Percentiles rank a stretch among this genome's conserved stretches.
Evolutionary conservation across 2,329 filamentous ascomycete genomes (phyloP).

Genomic region (Pseudogymnoascus sp.): DNA sequence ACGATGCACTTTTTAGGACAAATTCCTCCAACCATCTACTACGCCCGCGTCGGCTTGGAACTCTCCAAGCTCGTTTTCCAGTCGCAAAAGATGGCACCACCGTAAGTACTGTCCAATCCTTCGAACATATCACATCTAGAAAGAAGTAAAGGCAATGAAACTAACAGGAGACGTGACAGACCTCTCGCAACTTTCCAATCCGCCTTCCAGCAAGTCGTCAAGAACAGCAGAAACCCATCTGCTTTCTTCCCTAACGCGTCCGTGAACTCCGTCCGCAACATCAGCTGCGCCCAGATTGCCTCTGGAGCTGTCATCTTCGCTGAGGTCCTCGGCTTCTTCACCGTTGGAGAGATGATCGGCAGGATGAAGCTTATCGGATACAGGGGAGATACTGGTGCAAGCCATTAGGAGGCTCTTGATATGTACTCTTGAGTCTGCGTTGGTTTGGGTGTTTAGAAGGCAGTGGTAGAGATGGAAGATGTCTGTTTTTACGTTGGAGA

Average conservation of each 20-base stretch:
- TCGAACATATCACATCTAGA: background rate
- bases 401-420: conserved; percentile 39
- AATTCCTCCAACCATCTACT: conserved; percentile 83
- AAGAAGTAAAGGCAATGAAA: background rate
- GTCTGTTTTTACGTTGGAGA: background rate
- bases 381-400: conserved; percentile 57
- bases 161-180: conserved; percentile 37
- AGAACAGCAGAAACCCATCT: conserved; percentile 62
- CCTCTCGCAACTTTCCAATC: conserved; percentile 74
- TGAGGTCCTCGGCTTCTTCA: conserved; percentile 94
- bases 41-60: conserved; percentile 82
- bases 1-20: conserved; percentile 49
- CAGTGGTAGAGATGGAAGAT: background rate
- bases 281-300: conserved; percentile 64
- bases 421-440: background rate
- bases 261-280: conserved; percentile 56
- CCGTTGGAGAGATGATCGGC: conserved; percentile 93
- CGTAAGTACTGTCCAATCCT: conserved; percentile 56
- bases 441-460: background rate
- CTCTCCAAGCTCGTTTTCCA: conserved; percentile 80
- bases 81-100: conserved; percentile 85
- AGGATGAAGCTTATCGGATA: conserved; percentile 94
- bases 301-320: conserved; percentile 71
- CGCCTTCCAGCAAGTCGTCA: conserved; percentile 72
- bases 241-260: conserved; percentile 45